Base-by-base conservation (phyloP, 1,284 basidiomycete genomes). In the Ganoderma sp. region DNA sequence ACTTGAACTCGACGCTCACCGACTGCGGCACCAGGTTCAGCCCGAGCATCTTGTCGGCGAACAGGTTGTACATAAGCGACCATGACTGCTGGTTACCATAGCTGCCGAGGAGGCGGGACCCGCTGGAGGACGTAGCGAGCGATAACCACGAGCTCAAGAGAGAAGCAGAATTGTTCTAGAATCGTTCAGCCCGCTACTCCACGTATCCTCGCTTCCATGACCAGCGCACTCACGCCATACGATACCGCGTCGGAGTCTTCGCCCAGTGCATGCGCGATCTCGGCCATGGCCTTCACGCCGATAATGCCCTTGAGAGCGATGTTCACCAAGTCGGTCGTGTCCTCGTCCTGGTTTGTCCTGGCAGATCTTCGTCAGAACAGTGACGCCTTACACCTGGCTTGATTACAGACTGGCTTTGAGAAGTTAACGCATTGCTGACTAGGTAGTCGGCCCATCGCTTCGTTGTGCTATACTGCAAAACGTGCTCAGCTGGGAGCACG, bases 301-400 rank as follows among this genome's bases (percentile, higher is more conserved):
- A 90, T 80, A 67, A 91, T 90, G 7, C 90, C 75, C 48, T 93
- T 92, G 79, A 92, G 88, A 1, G 90, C 90, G n/a, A 92, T 83
- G 73, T 93, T 91, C 15, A 90, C 92, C 78, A 91, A 89, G 75
- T 93, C 86, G 7, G 19, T 67, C 32, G 12, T 37, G 48, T 73
- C 63, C 7, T 88, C 79, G 17, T 85, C 80, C 1, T 89, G 90
- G 37, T 87, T 85, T 74, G 87, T 86, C 77, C 89, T 88, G 59
- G 7, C 25, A 15, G 22, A 45, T 7, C 14, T 4, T 12, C 8
- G 14, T 65, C 2, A 65, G 25, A 9, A 28, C 10, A 2, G 10
- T 12, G 19, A 17, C 4, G 10, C 7, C 10, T 2, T 42, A 19
- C 1, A 22, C n/a, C 37, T 59, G 8, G 12, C 22, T 8, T 19